A percentile compares a stretch with the other conserved stretches of the same genome.
phyloP scores from a whole-genome alignment of 768 basidiomycete genomes.

The Lactifluus hygrophoroides region DNA sequence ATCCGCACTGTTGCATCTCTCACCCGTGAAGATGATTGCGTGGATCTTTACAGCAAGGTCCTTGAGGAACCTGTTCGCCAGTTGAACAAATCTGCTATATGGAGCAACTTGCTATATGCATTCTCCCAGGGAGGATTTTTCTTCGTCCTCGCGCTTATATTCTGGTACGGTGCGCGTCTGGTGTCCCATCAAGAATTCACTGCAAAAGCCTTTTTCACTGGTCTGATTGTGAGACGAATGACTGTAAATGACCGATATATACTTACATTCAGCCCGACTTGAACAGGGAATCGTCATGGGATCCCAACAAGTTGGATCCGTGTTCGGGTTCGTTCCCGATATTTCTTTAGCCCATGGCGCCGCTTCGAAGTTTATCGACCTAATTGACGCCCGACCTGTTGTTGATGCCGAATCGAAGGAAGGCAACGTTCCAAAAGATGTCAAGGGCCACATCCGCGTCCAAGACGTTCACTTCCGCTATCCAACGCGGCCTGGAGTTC shows the following conservation, averaged over 20 bases:
- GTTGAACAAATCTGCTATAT: slow-evolving; percentile 54
- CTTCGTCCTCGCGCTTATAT: slow-evolving; percentile 72
- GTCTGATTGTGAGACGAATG: slow-evolving; percentile 58
- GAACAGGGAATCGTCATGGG: slow-evolving; percentile 59
- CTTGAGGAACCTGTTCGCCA: slow-evolving; percentile 61
- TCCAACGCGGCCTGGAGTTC: slow-evolving; percentile 72
- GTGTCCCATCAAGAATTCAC: slow-evolving; percentile 46
- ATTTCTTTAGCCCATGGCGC: slow-evolving; percentile 73
- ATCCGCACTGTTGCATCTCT: slow-evolving; percentile 86
- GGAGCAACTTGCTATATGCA: slow-evolving; percentile 56
- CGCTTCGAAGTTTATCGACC: slow-evolving; percentile 58
- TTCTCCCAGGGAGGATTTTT: slow-evolving; percentile 66
- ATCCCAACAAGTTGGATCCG: slow-evolving; percentile 77
- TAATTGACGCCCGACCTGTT: slow-evolving; percentile 62
- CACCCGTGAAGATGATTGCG: slow-evolving; percentile 77
- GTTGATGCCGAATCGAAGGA: slow-evolving; percentile 67
- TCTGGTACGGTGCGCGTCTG: slow-evolving; percentile 64
- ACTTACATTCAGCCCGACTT: neutral
- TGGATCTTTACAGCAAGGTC: slow-evolving; percentile 51
- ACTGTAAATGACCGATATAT: too few relatives aligned
- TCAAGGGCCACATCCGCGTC: slow-evolving; percentile 56
- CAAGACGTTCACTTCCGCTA: slow-evolving; percentile 81
- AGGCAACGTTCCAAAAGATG: slow-evolving; percentile 42
- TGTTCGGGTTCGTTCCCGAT: slow-evolving; percentile 78
- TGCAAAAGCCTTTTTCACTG: slow-evolving; percentile 69